A percentile compares a stretch with the other conserved stretches of the same genome.
Evolutionary conservation across 116 monocot genomes (phyloP).

Genomic region (Phalaenopsis hybrid): DNA sequence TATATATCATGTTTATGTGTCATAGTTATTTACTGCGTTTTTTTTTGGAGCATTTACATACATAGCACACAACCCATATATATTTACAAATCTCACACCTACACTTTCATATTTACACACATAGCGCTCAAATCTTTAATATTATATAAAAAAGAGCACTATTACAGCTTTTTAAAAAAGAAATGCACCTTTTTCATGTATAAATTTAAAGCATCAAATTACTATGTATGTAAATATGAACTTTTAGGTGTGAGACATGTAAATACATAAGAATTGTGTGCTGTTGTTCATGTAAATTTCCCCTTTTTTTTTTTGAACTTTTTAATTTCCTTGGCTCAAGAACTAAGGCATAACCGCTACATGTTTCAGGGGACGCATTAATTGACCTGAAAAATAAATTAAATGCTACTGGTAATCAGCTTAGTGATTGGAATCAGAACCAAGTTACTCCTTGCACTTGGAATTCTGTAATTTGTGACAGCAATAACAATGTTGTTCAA

Average conservation of each 20-base stretch:
- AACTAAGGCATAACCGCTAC: neutral
- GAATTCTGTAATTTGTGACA: constrained; percentile 78
- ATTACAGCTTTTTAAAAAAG: no score
- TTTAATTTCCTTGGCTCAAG: constrained; percentile 2
- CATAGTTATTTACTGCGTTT: neutral
- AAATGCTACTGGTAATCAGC: constrained; percentile 64
- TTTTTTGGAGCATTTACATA: neutral
- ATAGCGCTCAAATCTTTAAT: no score
- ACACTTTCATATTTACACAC: no score
- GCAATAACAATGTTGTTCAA: constrained; percentile 55
- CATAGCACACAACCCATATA: no score
- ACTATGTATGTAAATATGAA: no score
- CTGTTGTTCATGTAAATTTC: neutral
- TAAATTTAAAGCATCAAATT: no score
- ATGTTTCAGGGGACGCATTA: constrained; percentile 74
- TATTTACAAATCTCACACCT: no score
- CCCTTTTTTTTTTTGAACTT: neutral
- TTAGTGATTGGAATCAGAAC: constrained; percentile 79
- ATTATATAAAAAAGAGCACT: no score
- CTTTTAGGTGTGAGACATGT: no score
- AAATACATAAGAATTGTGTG: no score
- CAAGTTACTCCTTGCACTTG: constrained; percentile 91
- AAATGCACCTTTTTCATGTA: no score
- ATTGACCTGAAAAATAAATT: constrained; percentile 63
- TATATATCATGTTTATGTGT: neutral